These are phyloP conservation scores for Euphorbia neoarborescens DNA, from an alignment of 441 rosid species.

Conservation along the genomic window DNA sequence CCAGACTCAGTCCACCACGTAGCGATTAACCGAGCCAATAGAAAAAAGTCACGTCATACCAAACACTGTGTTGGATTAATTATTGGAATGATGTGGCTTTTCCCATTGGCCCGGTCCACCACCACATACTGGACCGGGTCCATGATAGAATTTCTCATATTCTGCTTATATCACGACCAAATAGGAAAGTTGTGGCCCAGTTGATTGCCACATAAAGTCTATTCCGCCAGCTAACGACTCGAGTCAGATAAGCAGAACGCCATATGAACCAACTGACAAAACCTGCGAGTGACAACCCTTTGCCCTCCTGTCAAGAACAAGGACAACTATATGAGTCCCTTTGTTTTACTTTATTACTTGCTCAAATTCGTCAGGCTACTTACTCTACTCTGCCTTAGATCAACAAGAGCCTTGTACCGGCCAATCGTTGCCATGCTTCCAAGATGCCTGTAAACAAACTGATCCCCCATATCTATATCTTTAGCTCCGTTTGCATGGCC, in stretches of 20 bases:
- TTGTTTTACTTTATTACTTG: conserved; percentile 7
- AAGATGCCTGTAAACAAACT: conserved; percentile 72
- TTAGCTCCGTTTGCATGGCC: conserved; percentile 50
- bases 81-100: too few species aligned
- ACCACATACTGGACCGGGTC: too few species aligned
- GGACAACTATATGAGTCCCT: neutral
- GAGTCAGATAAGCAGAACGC: conserved; percentile 92
- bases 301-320: conserved; percentile 43
- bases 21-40: too few species aligned
- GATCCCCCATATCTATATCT: conserved; percentile 49
- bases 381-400: conserved; percentile 81
- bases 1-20: too few species aligned
- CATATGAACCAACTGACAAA: conserved; percentile 76
- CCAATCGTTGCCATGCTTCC: conserved; percentile 95
- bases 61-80: too few species aligned
- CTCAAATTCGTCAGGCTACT: conserved; percentile 7
- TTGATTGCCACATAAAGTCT: conserved; percentile 81
- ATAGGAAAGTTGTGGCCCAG: conserved; percentile 77
- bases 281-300: conserved; percentile 71
- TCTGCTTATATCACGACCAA: conserved; percentile 82
- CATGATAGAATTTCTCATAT: too few species aligned
- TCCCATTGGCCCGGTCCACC: too few species aligned
- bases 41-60: too few species aligned
- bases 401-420: conserved; percentile 80
- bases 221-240: conserved; percentile 90